Evolutionary conservation across 2,329 filamentous ascomycete species (phyloP), one percentile per base, ranked within the genome.

Genomic region (Claviceps paspali): DNA sequence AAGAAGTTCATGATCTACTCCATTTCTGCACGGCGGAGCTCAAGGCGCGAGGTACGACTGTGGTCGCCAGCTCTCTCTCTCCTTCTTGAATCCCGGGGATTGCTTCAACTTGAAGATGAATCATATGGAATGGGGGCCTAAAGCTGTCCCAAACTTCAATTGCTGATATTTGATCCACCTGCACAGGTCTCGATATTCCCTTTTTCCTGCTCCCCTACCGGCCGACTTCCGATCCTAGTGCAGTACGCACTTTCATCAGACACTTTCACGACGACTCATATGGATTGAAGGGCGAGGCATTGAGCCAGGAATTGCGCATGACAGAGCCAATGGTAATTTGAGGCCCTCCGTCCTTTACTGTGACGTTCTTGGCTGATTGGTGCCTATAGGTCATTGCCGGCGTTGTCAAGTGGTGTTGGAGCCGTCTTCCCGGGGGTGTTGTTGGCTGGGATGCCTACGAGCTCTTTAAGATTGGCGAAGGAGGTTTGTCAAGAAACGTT

Each of bases 391-490:
- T 93, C 39, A 73, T 98, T 38, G 87, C 86, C 45, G 91, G 87
- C 50, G 86, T 95, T 29, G 69, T 91, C 46, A 98, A 96, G 65
- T 98, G 91, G 91, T 96, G 88, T 59, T 98, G 91, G 91, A 87
- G 84, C 56, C 76, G 91, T 61, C 66, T 98, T 35, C 76, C 81
- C 29, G 85, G 86, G 41, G 91, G 91, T 51, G 78, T 98, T 11
- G 87, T 98, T 26, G 86, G 85, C 40, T 96, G 91, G 91, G 86
- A 95, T 52, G 85, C 85, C 29, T 98, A 98, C 54, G 87, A 96
- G 55, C 71, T 93, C 17, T 98, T 98, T 68, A 86, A 82, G 52
- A 79, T 92, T 46, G 91, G 91, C 54, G 91, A 98, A 63, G 75
- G 81, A 66, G 86, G 86, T 92, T 71, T 10, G 40, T 38, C 10